Percentiles rank a stretch among this genome's conserved stretches.
phyloP scores from a whole-genome alignment of 805 yeast genomes.

The Wickerhamiella sergipiensis region DNA sequence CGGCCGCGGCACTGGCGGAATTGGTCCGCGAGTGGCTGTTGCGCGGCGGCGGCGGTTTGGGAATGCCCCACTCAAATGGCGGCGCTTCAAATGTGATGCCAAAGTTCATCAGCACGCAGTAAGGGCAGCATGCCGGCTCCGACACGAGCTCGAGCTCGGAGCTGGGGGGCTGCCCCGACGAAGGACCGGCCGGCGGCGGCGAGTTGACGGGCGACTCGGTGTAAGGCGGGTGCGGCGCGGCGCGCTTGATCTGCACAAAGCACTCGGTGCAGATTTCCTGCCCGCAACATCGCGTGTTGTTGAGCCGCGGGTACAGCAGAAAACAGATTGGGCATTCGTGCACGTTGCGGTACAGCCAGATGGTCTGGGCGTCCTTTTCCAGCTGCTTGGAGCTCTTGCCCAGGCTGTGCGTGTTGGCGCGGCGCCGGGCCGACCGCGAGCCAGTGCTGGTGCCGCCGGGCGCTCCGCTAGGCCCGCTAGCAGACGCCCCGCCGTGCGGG shows the following conservation, averaged over 20 bases:
- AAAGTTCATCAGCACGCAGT: constrained; percentile 76
- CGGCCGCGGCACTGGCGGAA: not conserved
- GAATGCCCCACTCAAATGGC: constrained; percentile 35
- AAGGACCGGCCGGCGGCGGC: constrained; percentile 31
- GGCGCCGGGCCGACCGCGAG: not conserved
- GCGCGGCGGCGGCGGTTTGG: constrained; percentile 4
- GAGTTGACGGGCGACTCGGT: constrained; percentile 18
- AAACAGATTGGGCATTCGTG: constrained; percentile 93
- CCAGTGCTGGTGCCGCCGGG: not conserved
- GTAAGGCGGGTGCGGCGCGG: constrained; percentile 89
- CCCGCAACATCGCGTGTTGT: constrained; percentile 73
- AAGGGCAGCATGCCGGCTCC: constrained; percentile 86
- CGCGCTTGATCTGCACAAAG: constrained; percentile 85
- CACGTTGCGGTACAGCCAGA: constrained; percentile 51
- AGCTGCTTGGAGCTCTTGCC: constrained; percentile 1
- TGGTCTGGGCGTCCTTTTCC: constrained; percentile 21
- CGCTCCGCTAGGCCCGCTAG: not conserved
- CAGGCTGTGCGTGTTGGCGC: constrained; percentile 12
- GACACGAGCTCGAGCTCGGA: constrained; percentile 39
- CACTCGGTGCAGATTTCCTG: constrained; percentile 95
- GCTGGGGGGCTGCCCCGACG: constrained; percentile 26
- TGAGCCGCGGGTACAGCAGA: constrained; percentile 67
- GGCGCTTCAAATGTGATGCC: constrained; percentile 73
- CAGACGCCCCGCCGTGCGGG: not conserved
- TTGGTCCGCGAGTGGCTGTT: not conserved